Base-by-base conservation (phyloP, 2,329 filamentous ascomycete genomes). In the Aspergillus ochraceus region DNA sequence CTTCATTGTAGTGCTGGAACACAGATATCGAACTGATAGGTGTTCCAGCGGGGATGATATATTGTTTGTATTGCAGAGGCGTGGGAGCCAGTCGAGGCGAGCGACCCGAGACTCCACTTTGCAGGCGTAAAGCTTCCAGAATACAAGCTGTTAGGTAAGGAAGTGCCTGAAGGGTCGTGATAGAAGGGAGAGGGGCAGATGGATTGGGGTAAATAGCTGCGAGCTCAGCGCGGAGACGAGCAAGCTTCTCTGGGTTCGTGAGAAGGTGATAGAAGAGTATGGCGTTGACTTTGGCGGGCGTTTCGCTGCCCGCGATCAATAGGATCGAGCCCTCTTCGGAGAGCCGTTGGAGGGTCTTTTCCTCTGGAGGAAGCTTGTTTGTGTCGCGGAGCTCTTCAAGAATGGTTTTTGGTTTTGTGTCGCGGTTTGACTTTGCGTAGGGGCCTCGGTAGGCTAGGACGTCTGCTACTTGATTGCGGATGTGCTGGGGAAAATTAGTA, bases 131-230 rank as follows among this genome's bases (percentile, higher is more conserved):
- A 9, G 65, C 70, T 63, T 74, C 72, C 52, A 69, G 67, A 9
- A 80, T 71, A 11, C 76, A 62, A 1, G 76, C 78, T 4, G 74
- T 71, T 11, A 83, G 69, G 63, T 78, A 79, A 2, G 77, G 74
- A 6, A 78, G 68, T 52, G 72, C 64, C 60, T 80, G 70, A 4
- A 77, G 66, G 29, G 68, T 59, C 11, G 64, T 59, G 66, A 68
- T 70, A 17, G 58, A 66, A 29, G 24, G 54, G 19, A 14, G 52
- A 12, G 49, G 59, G 8, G 58, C 58, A 10, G 52, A 32, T 42
- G 36, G 36, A n/a, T 42, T 14, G 2, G 36, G 8, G 36, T 42
- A 42, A 17, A 42, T 8, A 17, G 17, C n/a, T 17, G 53, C 51
- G 12, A 71, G 60, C 52, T 71, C 69, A 3, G 36, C 32, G 32